Base-by-base conservation (phyloP, 108 stramenopile species). In the Fistulifera solaris region DNA sequence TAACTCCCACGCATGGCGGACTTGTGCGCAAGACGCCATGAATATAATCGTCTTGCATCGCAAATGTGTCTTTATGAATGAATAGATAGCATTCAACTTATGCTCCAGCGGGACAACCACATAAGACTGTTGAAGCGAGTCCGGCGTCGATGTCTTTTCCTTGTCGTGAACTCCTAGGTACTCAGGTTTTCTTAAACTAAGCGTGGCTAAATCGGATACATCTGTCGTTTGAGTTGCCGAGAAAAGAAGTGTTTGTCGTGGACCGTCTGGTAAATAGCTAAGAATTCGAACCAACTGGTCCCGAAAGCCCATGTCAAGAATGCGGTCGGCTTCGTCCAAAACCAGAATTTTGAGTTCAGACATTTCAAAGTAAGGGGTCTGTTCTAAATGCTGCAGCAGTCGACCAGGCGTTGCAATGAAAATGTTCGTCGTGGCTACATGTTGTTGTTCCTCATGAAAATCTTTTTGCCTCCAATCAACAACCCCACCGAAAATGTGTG, bases 191-290 rank as follows among this genome's bases (percentile, higher is more conserved):
- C 80, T 66, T 17, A 99, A 70, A 47, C 84, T 84, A 27, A 99
- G 60, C 1, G 96, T 87, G n/a, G 95, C 96, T 48, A 99, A 68
- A 63, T 99, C 95, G 38, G 92, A 78, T 19, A 99, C 99, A 56
- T 92, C 88, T 55, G 86, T 89, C 2, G 98, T 96, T 68, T 98
- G 97, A 7, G 99, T 99, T 13, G 99, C 99, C n/a, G 85, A 87
- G 71, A 98, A 99, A 13, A 99, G 75, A 56, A 98, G 76, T 25
- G 99, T 99, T 63, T 98, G 99, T 19, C 99, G 62, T 54, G 65
- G 57, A 38, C 44, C 46, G 18, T 46, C 64, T 56, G 97, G 95
- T 22, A 98, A 54, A 69, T 96, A 96, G 48, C 85, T 87, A 10
- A 96, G 60, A 38, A 99, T 97, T 39, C 73, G 70, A 27, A 95